phyloP scores from a whole-genome alignment of 192 early-diverging fungal species.

The Entomortierella parvispora region DNA sequence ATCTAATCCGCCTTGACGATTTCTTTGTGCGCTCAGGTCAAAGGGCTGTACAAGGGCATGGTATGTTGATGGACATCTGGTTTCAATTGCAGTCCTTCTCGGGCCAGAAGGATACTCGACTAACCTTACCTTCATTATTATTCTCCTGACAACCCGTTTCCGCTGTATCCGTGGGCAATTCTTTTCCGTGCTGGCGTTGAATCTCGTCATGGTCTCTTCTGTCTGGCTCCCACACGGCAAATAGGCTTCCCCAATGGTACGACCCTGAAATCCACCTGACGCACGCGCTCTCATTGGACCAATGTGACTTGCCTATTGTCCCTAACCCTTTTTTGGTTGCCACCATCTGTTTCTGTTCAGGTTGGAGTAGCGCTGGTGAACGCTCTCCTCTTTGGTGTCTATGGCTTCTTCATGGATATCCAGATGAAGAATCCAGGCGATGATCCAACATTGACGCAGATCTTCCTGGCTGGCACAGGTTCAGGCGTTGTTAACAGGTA shows the following conservation, averaged over 20 bases:
- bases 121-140: too few relatives aligned
- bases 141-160: too few relatives aligned
- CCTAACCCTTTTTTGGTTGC: not conserved
- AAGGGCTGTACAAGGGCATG: conserved; percentile 70
- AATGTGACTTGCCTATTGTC: not conserved
- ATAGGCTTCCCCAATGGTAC: conserved; percentile 66
- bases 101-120: too few relatives aligned
- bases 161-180: not conserved
- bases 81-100: too few relatives aligned
- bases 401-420: conserved; percentile 59
- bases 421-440: conserved; percentile 50
- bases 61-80: conserved; percentile 41
- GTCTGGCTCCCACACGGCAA: not conserved
- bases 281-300: conserved; percentile 16
- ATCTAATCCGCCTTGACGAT: not conserved
- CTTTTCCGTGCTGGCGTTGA: too few relatives aligned
- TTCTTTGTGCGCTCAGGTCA: conserved; percentile 51
- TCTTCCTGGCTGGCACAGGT: conserved; percentile 63
- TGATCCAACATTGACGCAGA: conserved; percentile 56
- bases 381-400: conserved; percentile 66
- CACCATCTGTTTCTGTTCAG: conserved; percentile 21
- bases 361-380: conserved; percentile 66
- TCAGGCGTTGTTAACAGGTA: conserved; percentile 67
- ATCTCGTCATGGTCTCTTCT: conserved; percentile 3
- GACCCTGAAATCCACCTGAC: conserved; percentile 21